Conservation (phyloP, 2,329 filamentous ascomycete species). For the Claviceps purpurea region DNA sequence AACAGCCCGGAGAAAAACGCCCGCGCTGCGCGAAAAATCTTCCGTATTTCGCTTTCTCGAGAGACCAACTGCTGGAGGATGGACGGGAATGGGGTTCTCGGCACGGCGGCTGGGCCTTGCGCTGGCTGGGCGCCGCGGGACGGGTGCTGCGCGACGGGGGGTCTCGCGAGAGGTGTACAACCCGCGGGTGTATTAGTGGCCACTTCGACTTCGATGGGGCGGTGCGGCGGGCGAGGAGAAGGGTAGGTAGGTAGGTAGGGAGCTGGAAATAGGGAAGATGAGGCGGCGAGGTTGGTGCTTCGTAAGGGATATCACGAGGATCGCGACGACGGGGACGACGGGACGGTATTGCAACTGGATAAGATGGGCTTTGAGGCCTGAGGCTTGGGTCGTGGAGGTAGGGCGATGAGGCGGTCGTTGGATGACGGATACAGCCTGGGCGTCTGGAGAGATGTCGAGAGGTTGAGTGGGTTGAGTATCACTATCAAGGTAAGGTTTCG, state of each 20-base stretch:
- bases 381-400: constrained; percentile 32
- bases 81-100: constrained; percentile 51
- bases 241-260: constrained; percentile 17
- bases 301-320: constrained; percentile 31
- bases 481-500: constrained; percentile 40
- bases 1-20: constrained; percentile 12
- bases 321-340: constrained; percentile 12
- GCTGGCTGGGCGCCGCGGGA: constrained; percentile 44
- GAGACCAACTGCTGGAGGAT: constrained; percentile 45
- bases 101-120: constrained; percentile 48
- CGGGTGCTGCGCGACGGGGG: constrained; percentile 35
- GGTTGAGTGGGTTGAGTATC: constrained; percentile 35
- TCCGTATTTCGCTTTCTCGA: constrained; percentile 46
- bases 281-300: constrained; percentile 36
- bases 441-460: constrained; percentile 42
- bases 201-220: constrained; percentile 33
- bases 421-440: constrained; percentile 44
- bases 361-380: constrained; percentile 30
- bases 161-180: constrained; percentile 42
- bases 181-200: constrained; percentile 30
- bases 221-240: constrained; percentile 26
- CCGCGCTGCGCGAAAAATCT: constrained; percentile 41
- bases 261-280: constrained; percentile 31
- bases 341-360: constrained; percentile 23
- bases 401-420: constrained; percentile 43